These are phyloP conservation scores for Aristolochia fimbriata DNA, from an alignment of 164 flowering plant genomes.

Conservation along the genomic window DNA sequence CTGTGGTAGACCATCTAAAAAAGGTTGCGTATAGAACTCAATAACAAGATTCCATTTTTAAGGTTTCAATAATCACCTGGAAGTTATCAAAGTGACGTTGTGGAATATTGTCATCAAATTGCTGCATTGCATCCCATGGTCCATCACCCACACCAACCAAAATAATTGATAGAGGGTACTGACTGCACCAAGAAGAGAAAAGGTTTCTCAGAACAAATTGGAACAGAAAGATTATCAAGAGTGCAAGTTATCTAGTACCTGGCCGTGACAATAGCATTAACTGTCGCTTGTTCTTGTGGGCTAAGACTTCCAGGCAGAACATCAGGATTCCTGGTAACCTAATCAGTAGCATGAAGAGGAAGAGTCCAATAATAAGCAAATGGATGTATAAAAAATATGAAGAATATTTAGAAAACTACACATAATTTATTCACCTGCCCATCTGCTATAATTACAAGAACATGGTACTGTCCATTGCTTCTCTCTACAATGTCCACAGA, in stretches of 20 bases:
- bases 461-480: conserved; percentile 70
- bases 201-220: not conserved
- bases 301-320: conserved; percentile 48
- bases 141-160: conserved; percentile 93
- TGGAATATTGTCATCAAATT: conserved; percentile 79
- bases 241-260: conserved; percentile 33
- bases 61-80: conserved; percentile 36
- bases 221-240: not conserved
- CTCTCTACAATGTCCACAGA: conserved; percentile 74
- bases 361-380: not conserved
- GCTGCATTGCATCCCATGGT: conserved; percentile 89
- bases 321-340: conserved; percentile 59
- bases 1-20: too few species aligned
- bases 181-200: conserved; percentile 23
- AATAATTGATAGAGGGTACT: conserved; percentile 74
- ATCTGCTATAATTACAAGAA: conserved; percentile 87
- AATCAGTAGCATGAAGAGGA: not conserved
- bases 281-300: conserved; percentile 72
- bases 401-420: not conserved
- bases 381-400: not conserved
- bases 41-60: too few species aligned
- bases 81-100: conserved; percentile 75
- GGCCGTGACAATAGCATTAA: conserved; percentile 64
- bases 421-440: conserved; percentile 52
- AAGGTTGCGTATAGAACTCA: too few species aligned